Conservation (phyloP, 106 monocot genomes). For the Cymbidium sinense region DNA sequence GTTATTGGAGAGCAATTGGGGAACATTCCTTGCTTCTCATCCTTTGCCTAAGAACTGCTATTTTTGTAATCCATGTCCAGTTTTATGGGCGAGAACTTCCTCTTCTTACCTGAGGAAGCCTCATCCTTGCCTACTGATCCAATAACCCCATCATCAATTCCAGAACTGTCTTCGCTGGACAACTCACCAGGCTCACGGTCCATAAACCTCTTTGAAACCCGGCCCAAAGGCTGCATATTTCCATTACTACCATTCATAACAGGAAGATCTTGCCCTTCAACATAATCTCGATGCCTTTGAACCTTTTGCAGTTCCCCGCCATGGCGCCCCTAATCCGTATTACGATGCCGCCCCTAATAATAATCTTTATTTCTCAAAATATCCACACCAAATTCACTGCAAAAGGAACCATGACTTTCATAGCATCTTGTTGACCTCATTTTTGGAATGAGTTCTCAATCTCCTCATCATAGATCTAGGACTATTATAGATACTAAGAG, state of each 20-base stretch:
- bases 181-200: conserved; percentile 55
- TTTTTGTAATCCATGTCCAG: conserved; percentile 46
- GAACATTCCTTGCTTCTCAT: not conserved
- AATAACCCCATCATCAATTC: conserved; percentile 11
- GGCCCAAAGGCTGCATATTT: conserved; percentile 4
- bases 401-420: conserved; percentile 26
- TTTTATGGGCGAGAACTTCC: conserved; percentile 58
- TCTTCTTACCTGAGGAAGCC: conserved; percentile 26
- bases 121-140: not conserved
- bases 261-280: conserved; percentile 22
- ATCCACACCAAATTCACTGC: conserved; percentile 29
- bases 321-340: conserved; percentile 13
- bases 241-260: conserved; percentile 14
- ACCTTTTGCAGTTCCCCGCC: conserved; percentile 7
- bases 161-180: conserved; percentile 43
- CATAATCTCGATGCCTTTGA: conserved; percentile 23
- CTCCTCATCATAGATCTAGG: no score
- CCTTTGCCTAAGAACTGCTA: not conserved
- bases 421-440: no score
- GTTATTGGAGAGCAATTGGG: not conserved
- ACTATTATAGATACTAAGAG: no score
- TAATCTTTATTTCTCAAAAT: conserved; percentile 37
- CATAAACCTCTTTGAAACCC: not conserved
- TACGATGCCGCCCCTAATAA: conserved; percentile 12
- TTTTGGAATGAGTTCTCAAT: no score